Evolutionary conservation across 192 early-diverging fungal species (phyloP).

Genomic region (Backusella macrospora): DNA sequence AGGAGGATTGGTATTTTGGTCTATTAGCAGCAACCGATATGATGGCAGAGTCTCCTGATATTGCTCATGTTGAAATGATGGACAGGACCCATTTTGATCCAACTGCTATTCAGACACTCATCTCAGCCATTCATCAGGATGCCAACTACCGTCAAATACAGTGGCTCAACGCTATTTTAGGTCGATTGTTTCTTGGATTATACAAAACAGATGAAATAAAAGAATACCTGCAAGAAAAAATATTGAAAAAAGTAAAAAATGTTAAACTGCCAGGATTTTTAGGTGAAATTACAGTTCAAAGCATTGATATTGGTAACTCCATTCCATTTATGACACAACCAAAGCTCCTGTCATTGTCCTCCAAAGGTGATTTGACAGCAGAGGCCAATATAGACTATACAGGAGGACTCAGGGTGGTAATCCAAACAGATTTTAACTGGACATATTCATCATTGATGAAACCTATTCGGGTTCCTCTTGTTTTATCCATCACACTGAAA

Average conservation of each 20-base stretch:
- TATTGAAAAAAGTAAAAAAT: conserved; percentile 63
- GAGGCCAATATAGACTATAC: conserved; percentile 82
- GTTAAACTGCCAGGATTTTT: conserved; percentile 68
- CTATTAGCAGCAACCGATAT: conserved; percentile 61
- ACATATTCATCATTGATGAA: conserved; percentile 56
- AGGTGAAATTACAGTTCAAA: conserved; percentile 76
- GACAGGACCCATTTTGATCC: conserved; percentile 47
- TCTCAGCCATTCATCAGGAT: conserved; percentile 52
- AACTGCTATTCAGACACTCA: conserved; percentile 43
- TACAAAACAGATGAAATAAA: conserved; percentile 57
- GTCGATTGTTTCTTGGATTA: conserved; percentile 73
- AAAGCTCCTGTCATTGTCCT: conserved; percentile 65
- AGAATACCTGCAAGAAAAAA: conserved; percentile 37
- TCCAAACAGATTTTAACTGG: conserved; percentile 65
- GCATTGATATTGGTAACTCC: conserved; percentile 75
- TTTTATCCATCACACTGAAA: conserved; percentile 74
- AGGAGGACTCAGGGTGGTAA: conserved; percentile 74
- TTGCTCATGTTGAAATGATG: conserved; percentile 23
- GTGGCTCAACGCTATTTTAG: conserved; percentile 88
- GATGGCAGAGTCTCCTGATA: conserved; percentile 57
- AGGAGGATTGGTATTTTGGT: conserved; percentile 93
- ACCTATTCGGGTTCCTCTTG: conserved; percentile 76
- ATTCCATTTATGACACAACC: conserved; percentile 80
- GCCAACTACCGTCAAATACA: conserved; percentile 50
- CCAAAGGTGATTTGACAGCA: conserved; percentile 70